Evolutionary conservation across 257 asterid genomes (phyloP).

Genomic region (Eucommia ulmoides): DNA sequence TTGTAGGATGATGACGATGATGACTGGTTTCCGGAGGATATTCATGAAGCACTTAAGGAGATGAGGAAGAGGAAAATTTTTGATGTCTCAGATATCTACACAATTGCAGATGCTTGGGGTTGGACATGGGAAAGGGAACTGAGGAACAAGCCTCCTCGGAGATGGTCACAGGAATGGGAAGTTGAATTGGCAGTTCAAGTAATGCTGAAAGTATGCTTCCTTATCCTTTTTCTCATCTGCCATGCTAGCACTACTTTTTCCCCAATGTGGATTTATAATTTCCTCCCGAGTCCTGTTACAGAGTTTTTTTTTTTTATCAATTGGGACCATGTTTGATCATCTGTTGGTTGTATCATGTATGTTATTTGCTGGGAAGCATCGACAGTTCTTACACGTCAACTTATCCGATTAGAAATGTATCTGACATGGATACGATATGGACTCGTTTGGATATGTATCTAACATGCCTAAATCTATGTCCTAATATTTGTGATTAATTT

Average conservation of each 20-base stretch:
- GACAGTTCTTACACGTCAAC: no score
- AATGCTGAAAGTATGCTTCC: constrained; percentile 52
- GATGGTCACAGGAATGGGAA: constrained; percentile 99
- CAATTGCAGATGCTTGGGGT: constrained; percentile 97
- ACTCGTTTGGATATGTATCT: not conserved
- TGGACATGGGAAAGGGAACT: constrained; percentile 95
- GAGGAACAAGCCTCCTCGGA: constrained; percentile 75
- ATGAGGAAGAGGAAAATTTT: constrained; percentile 72
- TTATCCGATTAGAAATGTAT: not conserved
- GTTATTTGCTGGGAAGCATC: no score
- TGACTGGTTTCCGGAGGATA: constrained; percentile 96
- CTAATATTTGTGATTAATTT: no score
- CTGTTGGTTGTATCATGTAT: no score
- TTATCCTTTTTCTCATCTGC: constrained; percentile 1
- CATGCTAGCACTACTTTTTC: not conserved
- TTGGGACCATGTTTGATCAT: no score
- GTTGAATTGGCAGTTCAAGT: constrained; percentile 77
- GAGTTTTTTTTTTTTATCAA: no score
- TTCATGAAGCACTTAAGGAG: constrained; percentile 82
- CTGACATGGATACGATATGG: not conserved
- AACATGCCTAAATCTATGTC: not conserved
- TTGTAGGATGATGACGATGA: constrained; percentile 81
- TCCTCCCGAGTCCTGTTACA: not conserved
- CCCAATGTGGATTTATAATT: not conserved
- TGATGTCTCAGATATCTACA: constrained; percentile 89